These are phyloP conservation scores for Panaeolus papilionaceus DNA, from an alignment of 768 basidiomycete genomes.

Conservation along the genomic window DNA sequence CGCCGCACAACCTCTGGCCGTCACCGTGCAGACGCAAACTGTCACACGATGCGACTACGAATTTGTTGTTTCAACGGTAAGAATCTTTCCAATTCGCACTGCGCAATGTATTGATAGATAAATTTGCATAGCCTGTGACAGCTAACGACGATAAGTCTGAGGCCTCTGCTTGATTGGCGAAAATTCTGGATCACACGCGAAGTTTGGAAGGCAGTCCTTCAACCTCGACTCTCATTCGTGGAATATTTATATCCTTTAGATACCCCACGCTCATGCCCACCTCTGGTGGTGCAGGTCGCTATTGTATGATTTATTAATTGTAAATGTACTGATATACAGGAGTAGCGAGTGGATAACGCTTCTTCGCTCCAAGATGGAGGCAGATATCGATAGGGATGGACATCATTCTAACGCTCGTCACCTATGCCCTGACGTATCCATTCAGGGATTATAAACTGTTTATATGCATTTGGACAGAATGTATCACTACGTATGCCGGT, in stretches of 20 bases:
- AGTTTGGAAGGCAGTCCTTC: neutral
- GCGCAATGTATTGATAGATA: neutral
- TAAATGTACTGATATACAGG: neutral
- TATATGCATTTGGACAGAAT: neutral
- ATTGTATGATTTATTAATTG: constrained; percentile 7
- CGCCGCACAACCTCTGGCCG: constrained; percentile 22
- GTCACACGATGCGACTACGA: constrained; percentile 39
- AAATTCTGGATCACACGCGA: neutral
- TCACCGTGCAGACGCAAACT: constrained; percentile 43
- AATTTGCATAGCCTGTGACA: neutral
- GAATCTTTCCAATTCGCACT: constrained; percentile 14
- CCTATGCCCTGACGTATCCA: neutral
- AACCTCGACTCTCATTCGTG: neutral
- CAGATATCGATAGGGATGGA: neutral
- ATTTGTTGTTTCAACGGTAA: constrained; percentile 29
- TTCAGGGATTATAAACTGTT: neutral
- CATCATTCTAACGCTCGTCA: neutral
- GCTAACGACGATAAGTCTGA: neutral
- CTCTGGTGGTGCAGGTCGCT: neutral
- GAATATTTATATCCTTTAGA: constrained; percentile 1
- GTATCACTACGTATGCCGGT: neutral
- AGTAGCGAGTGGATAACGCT: neutral
- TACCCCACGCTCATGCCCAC: neutral
- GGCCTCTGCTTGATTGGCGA: neutral
- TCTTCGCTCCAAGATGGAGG: neutral